Evolutionary conservation across 495 filamentous ascomycete genomes (phyloP).

Genomic region (Hyaloscypha hepaticicola): DNA sequence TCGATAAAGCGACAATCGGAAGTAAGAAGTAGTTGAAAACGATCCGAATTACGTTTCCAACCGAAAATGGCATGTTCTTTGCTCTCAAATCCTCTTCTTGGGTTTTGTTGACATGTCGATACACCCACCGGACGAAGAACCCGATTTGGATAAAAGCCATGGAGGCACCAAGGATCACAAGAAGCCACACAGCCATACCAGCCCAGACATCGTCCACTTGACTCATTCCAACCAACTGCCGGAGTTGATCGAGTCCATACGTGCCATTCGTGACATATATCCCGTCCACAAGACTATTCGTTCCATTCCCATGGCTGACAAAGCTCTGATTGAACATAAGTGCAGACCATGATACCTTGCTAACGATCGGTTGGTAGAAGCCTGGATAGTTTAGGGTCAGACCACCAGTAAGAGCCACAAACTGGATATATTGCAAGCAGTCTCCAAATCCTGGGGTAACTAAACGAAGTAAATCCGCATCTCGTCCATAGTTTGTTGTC

Average conservation of each 20-base stretch:
- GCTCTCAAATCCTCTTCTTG: conserved; percentile 81
- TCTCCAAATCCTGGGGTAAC: conserved; percentile 97
- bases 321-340: conserved; percentile 95
- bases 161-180: conserved; percentile 66
- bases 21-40: conserved; percentile 90
- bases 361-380: conserved; percentile 88
- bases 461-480: conserved; percentile 85
- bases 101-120: conserved; percentile 65
- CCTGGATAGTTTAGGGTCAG: conserved; percentile 88
- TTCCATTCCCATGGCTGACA: conserved; percentile 62
- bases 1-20: conserved; percentile 79
- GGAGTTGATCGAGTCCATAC: conserved; percentile 75
- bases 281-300: conserved; percentile 71
- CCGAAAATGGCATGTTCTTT: conserved; percentile 91
- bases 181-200: conserved; percentile 82
- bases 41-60: conserved; percentile 83
- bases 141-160: conserved; percentile 73
- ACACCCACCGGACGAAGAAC: conserved; percentile 72
- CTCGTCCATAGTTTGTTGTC: conserved; percentile 94
- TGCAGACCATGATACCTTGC: conserved; percentile 79
- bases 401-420: conserved; percentile 81
- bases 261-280: conserved; percentile 70
- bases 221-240: conserved; percentile 82
- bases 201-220: conserved; percentile 83
- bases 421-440: conserved; percentile 96